Percentiles rank a stretch among this genome's conserved stretches.
These are phyloP conservation scores for Hysterium pulicare DNA, from an alignment of 2,329 filamentous ascomycete genomes.

Conservation along the genomic window DNA sequence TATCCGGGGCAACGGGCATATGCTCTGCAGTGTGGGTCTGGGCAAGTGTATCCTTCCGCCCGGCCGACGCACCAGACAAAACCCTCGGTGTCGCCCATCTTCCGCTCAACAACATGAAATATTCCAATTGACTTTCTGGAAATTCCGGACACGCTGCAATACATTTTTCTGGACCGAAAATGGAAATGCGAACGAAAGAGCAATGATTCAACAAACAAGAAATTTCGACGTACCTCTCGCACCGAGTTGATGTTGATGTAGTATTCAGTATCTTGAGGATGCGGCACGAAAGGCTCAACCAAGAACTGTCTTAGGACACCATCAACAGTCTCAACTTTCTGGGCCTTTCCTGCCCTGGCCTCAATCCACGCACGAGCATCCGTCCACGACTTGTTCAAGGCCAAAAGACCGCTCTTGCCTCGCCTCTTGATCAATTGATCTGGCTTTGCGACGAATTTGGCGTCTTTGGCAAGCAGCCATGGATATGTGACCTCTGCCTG, in stretches of 20 bases:
- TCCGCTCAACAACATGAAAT: neutral
- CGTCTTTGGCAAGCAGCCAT: conserved; percentile 78
- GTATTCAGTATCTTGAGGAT: conserved; percentile 93
- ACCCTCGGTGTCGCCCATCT: conserved; percentile 20
- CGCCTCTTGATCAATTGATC: conserved; percentile 99
- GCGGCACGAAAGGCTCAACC: conserved; percentile 96
- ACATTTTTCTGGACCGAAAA: too few species aligned
- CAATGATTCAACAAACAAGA: conserved; percentile 11
- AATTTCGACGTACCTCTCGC: conserved; percentile 77
- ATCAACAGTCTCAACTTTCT: conserved; percentile 87
- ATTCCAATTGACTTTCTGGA: conserved; percentile 1
- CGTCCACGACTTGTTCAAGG: conserved; percentile 94
- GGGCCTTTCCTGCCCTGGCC: conserved; percentile 83
- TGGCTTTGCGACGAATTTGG: conserved; percentile 98
- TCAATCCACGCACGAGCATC: conserved; percentile 94
- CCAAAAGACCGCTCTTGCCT: conserved; percentile 96
- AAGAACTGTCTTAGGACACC: conserved; percentile 92
- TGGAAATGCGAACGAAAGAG: neutral
- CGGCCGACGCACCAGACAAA: conserved; percentile 36
- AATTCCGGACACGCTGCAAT: too few species aligned
- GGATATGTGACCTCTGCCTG: conserved; percentile 96
- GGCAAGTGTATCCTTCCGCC: conserved; percentile 36
- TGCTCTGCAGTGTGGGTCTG: conserved; percentile 37
- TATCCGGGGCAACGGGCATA: conserved; percentile 13
- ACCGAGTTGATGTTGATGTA: conserved; percentile 99